These are phyloP conservation scores for Amauroascus niger DNA, from an alignment of 2,329 filamentous ascomycete genomes.

Conservation along the genomic window DNA sequence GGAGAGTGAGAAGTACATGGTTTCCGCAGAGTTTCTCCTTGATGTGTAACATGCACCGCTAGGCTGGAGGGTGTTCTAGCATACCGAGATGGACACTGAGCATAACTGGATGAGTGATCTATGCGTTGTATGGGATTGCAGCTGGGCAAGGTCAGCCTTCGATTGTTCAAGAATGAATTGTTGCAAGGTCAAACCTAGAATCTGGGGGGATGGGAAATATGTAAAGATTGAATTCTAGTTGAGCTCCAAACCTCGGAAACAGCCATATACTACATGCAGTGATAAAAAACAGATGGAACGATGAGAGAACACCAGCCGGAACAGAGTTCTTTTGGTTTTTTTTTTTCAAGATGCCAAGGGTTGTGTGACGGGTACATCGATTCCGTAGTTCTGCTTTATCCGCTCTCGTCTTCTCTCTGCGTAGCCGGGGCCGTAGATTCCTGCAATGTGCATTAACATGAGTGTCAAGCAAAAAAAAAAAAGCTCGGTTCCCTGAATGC, in stretches of 20 bases:
- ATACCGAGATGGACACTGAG: no score
- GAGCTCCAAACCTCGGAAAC: conserved; percentile 4
- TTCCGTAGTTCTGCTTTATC: conserved; percentile 77
- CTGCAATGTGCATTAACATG: conserved; percentile 38
- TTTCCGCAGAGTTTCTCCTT: no score
- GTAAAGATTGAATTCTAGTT: conserved; percentile 6
- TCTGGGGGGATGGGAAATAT: conserved; percentile 6
- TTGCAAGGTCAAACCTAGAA: no score
- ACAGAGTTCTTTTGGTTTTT: background rate
- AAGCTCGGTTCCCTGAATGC: background rate
- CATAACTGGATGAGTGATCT: no score
- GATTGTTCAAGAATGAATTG: no score
- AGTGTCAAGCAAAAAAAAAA: background rate
- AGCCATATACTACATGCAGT: conserved; percentile 15
- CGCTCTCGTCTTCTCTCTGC: conserved; percentile 72
- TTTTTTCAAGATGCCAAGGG: conserved; percentile 29
- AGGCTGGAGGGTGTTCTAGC: no score
- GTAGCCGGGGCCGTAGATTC: conserved; percentile 71
- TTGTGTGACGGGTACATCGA: conserved; percentile 62
- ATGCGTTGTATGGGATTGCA: no score
- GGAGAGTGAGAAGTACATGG: no score
- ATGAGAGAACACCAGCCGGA: background rate
- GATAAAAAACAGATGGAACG: conserved; percentile 2
- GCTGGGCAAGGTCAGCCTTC: no score
- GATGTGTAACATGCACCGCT: no score